Evolutionary conservation across 306 rosid genomes (phyloP), one percentile per base, ranked within the genome.

Genomic region (Prunus kanzakura): DNA sequence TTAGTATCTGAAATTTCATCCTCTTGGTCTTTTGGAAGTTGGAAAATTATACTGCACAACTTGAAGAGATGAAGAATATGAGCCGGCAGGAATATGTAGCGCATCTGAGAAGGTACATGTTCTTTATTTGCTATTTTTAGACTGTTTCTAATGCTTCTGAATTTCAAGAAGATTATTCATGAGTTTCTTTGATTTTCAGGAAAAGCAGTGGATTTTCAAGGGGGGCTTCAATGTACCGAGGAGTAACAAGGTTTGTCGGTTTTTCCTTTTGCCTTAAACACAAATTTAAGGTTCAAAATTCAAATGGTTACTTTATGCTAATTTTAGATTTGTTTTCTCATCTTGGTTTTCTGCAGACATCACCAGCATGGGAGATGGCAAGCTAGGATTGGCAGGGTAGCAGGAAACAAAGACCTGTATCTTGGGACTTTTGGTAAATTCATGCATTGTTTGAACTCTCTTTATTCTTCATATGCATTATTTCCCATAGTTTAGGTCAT

Each of bases 341-440:
- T 30, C 56, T 13, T 73, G 14, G 19, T 14, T 70, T 61, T 79
- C 41, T 85, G 49, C 80, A 96, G 99, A 69, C 99, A 96, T 82
- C 99, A 96, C 67, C 99, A 96, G 67, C 98, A 96, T 73, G 99
- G 99, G 32, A 87, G 99, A 86, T 96, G 99, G 99, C 99, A 96
- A 84, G 99, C 99, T 58, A 86, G 99, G 83, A 96, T 96, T 22
- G 99, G 99, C 78, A 88, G 99, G 63, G 99, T 96, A 22, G 99
- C 99, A 15, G 99, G 99, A 68, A 96, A 96, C 88, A 96, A 96
- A 60, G 99, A 96, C 82, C 96, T 96, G 61, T 96, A 96, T 84
- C 98, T 96, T 22, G 99, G 99, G 29, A 96, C 99, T 58, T 96
- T 96, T 87, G 89, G 99, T 96, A 68, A 84, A 92, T 79, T 49